Base-by-base conservation (phyloP, 108 stramenopile species). In the Pseudonitzschia pungens region DNA sequence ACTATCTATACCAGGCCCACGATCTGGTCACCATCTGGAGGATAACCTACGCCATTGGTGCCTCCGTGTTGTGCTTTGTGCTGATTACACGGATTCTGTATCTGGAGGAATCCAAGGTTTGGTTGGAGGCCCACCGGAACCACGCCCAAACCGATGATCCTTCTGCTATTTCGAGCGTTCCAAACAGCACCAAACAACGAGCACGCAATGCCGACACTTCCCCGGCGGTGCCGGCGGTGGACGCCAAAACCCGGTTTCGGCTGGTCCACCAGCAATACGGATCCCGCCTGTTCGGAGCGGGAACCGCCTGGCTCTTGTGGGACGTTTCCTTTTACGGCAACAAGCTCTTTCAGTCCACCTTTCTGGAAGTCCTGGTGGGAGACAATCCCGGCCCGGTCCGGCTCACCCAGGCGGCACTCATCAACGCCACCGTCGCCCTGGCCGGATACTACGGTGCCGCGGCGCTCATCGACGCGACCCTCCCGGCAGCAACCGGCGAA, bases 281-380 rank as follows among this genome's bases (percentile, higher is more conserved):
- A 36, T 68, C 80, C 22, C 62, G 91, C 51, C 63, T 92, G 36
- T 81, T 92, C 65, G 91, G 91, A 12, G 82, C 87, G 1, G 78
- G 82, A 26, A 29, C 76, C 10, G 57, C 87, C 14, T 92, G 91
- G 91, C 42, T 89, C 10, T 57, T 89, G 1, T 92, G 91, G 91
- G 91, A 92, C 65, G 71, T 92, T 50, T 85, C 88, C 36, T 92
- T 88, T 77, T 92, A 92, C 69, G 91, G 91, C 10, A 92, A 92
- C 68, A 92, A 92, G 58, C 73, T 92, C 0, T 92, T 92, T 65
- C 91, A 92, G 68, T 74, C 77, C 0, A 69, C 77, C 4, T 87
- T 92, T 63, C 59, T 92, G 16, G 29, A 88, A 60, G 87, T 85
- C 8, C 32, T 92, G 42, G 74, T 81, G 16, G 91, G 88, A 4